Base-by-base conservation (phyloP, 352 stramenopile genomes). In the Pythium plurisporium region DNA sequence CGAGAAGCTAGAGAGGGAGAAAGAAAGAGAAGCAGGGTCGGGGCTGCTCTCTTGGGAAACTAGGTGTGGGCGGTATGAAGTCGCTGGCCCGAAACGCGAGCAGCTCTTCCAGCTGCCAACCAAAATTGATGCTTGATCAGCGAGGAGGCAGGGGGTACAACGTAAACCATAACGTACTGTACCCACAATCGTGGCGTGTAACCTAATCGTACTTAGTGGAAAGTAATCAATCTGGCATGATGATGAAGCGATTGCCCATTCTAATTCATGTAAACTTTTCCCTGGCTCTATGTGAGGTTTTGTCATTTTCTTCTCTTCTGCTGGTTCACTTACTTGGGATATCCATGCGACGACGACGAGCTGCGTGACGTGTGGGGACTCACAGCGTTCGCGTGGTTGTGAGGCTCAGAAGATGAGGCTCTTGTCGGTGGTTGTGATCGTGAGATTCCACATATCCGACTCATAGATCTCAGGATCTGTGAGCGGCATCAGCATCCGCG, bases 401-500 rank as follows among this genome's bases (percentile, higher is more conserved):
- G 20, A 38, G 25, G 22, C 19, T 56, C 33, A 71, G 53, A 71
- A 71, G 25, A 63, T 40, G 17, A 64, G 37, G 11, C 59, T 57
- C 34, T 37, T 55, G 19, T 66, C 64, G 2, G 29, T 49, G 20
- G 54, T 46, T 1, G 57, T 79, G 47, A 72, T 79, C 10, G 83
- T 93, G 57, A 84, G 57, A 57, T 94, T 94, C 83, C 83, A 94
- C 53, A 94, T 75, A 38, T 83, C 69, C 4, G 77, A 88, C 19
- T 74, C 81, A 66, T 94, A 94, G 49, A 93, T 83, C 55, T 78
- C 74, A 43, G 84, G 81, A 45, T 89, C 76, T 43, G 84, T 93
- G 54, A 89, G 55, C 31, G 86, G 82, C 67, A 91, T 82, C 25
- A 96, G 60, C 17, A 89, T 45, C 19, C 75, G 59, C 15, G 77